A percentile compares a stretch with the other conserved stretches of the same genome.
Conservation (phyloP, 2,329 filamentous ascomycete species). For the Berkeleyomyces basicola region DNA sequence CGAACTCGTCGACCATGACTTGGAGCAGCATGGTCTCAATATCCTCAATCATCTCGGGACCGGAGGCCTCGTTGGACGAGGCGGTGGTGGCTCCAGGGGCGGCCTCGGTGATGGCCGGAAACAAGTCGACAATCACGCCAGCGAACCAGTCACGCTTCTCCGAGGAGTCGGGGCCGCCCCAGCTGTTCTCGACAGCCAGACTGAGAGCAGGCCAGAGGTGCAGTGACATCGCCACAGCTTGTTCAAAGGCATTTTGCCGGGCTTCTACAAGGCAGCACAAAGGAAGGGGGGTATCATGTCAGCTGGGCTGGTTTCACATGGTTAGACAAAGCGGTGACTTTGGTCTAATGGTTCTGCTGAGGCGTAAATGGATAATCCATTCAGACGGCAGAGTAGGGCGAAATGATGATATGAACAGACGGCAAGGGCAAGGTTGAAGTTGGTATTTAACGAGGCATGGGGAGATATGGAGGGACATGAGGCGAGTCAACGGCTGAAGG, state of each 20-base stretch:
- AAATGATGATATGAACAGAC: conserved; percentile 6
- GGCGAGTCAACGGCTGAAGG: not conserved
- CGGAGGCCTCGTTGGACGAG: conserved; percentile 16
- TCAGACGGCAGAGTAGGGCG: not conserved
- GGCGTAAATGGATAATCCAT: no score
- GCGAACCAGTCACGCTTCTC: conserved; percentile 97
- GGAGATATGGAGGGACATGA: not conserved
- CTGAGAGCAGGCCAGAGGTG: conserved; percentile 79
- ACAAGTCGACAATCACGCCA: conserved; percentile 68
- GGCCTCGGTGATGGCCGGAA: conserved; percentile 44
- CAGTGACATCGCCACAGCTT: conserved; percentile 69
- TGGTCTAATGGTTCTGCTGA: not conserved
- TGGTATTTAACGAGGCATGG: conserved; percentile 2
- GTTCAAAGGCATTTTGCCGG: conserved; percentile 57
- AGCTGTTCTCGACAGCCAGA: conserved; percentile 70
- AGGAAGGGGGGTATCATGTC: conserved; percentile 11
- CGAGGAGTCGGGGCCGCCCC: conserved; percentile 66
- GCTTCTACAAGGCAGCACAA: conserved; percentile 24
- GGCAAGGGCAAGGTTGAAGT: not conserved
- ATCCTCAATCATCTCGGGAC: conserved; percentile 46
- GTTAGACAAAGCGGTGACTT: not conserved
- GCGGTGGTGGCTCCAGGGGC: conserved; percentile 15
- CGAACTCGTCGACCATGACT: conserved; percentile 91
- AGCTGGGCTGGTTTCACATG: not conserved
- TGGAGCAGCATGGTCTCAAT: conserved; percentile 74